A percentile compares a stretch with the other conserved stretches of the same genome.
Evolutionary conservation across 148 eudicot genomes (phyloP).

Genomic region (Rhododendron molle): DNA sequence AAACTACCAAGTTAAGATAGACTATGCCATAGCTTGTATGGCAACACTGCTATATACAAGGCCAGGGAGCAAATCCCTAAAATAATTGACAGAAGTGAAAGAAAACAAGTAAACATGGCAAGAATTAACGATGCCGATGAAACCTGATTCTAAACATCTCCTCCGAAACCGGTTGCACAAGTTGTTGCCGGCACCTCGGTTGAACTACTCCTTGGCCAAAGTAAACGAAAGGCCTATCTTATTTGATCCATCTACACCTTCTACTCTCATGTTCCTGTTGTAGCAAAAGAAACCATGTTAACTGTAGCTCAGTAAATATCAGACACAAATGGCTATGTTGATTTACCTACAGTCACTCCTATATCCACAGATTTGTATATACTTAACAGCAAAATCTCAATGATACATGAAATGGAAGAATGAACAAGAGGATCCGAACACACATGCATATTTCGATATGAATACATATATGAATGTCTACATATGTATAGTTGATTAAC

Average conservation of each 20-base stretch:
- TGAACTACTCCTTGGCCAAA: not conserved
- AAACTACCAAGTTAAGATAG: not conserved
- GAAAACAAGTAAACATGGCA: not conserved
- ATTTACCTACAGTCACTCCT: not conserved
- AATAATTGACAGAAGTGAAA: not conserved
- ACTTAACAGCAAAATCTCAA: not conserved
- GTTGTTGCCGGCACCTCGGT: not conserved
- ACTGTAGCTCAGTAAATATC: not conserved
- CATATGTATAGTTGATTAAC: not conserved
- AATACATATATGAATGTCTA: not conserved
- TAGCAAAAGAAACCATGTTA: not conserved
- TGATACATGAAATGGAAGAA: not conserved
- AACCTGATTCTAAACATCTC: not conserved
- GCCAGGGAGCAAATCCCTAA: not conserved
- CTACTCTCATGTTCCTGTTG: not conserved
- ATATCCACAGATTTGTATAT: not conserved
- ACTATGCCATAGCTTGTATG: not conserved
- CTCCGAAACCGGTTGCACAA: not conserved
- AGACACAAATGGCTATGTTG: not conserved
- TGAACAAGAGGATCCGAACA: not conserved
- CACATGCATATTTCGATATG: not conserved
- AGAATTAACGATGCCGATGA: not conserved
- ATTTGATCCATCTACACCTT: conserved; percentile 7
- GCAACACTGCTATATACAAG: not conserved
- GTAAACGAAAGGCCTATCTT: not conserved